These are phyloP conservation scores for Zymoseptoria crescenta DNA, from an alignment of 2,329 filamentous ascomycete genomes.

Conservation along the genomic window DNA sequence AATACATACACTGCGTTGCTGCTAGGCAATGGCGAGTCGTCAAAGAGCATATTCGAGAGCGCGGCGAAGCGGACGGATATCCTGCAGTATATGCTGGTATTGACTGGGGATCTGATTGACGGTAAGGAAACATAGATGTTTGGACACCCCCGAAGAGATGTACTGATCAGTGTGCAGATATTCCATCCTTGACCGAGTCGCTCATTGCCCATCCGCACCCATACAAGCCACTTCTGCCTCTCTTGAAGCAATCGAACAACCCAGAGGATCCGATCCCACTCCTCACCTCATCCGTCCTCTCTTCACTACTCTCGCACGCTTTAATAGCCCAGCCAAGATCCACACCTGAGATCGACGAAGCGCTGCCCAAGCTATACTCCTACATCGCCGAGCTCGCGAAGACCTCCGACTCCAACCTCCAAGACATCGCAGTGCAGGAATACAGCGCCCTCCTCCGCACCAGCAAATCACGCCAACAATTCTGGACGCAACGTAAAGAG, in stretches of 20 bases:
- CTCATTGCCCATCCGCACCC: slow-evolving; percentile 64
- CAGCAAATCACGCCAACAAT: slow-evolving; percentile 64
- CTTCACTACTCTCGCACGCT: slow-evolving; percentile 63
- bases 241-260: slow-evolving; percentile 75
- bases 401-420: slow-evolving; percentile 77
- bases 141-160: not conserved
- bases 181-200: slow-evolving; percentile 67
- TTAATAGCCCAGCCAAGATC: slow-evolving; percentile 54
- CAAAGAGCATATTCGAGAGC: slow-evolving; percentile 72
- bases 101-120: slow-evolving; percentile 79
- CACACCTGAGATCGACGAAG: slow-evolving; percentile 58
- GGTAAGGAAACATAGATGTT: slow-evolving; percentile 44
- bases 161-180: slow-evolving; percentile 47
- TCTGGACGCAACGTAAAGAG: slow-evolving; percentile 86
- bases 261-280: slow-evolving; percentile 82
- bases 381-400: slow-evolving; percentile 80
- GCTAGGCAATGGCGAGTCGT: slow-evolving; percentile 55
- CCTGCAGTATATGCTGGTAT: slow-evolving; percentile 86
- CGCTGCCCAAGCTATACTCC: slow-evolving; percentile 72
- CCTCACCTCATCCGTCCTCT: slow-evolving; percentile 79
- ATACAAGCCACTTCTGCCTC: slow-evolving; percentile 71
- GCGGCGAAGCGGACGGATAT: slow-evolving; percentile 82
- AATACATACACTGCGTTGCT: slow-evolving; percentile 74
- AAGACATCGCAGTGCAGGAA: slow-evolving; percentile 91
- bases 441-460: slow-evolving; percentile 79